These are phyloP conservation scores for Strobilomyces confusus DNA, from an alignment of 768 basidiomycete genomes.

Conservation along the genomic window DNA sequence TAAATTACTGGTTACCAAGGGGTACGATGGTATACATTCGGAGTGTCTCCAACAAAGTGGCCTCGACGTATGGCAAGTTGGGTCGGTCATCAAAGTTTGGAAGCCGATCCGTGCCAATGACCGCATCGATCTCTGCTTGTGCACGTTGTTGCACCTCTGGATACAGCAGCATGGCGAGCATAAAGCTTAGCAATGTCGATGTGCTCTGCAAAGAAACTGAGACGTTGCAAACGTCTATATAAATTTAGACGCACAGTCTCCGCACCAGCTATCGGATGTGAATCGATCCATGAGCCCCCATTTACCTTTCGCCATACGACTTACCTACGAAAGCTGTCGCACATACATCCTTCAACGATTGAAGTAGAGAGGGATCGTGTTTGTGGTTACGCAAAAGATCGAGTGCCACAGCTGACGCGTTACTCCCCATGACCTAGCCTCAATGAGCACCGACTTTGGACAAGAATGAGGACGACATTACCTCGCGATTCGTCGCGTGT, in stretches of 20 bases:
- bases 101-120: background rate
- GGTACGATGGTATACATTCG: background rate
- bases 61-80: background rate
- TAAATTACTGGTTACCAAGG: constrained; percentile 12
- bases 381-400: constrained; percentile 1
- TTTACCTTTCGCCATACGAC: background rate
- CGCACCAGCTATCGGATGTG: constrained; percentile 13
- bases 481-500: constrained; percentile 10
- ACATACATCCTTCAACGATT: constrained; percentile 4
- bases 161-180: constrained; percentile 29
- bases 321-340: constrained; percentile 10
- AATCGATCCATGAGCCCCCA: background rate
- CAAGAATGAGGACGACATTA: background rate
- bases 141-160: constrained; percentile 24
- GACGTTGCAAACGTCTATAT: background rate
- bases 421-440: constrained; percentile 11
- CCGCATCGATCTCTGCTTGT: background rate
- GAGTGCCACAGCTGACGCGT: constrained; percentile 10
- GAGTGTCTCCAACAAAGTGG: background rate
- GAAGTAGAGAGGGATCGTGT: constrained; percentile 11
- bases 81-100: background rate
- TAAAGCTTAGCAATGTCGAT: constrained; percentile 18
- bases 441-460: background rate
- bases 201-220: constrained; percentile 7
- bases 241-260: constrained; percentile 12